Percentiles rank a stretch among this genome's conserved stretches.
Conservation (phyloP, 768 basidiomycete species). For the Phylloporus sp. region DNA sequence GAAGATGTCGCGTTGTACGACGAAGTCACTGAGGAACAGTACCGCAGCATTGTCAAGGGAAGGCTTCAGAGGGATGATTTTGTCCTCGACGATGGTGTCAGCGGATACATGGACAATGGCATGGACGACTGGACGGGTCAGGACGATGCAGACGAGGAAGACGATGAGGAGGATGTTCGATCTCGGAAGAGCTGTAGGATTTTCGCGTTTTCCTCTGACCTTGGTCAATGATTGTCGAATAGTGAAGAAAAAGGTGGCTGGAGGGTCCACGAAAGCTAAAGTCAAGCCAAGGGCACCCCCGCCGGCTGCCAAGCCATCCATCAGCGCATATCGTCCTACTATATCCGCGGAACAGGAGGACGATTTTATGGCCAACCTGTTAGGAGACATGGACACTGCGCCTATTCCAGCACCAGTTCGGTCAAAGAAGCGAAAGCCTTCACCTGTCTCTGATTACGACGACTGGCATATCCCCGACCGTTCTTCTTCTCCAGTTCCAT, state of each 20-base stretch:
- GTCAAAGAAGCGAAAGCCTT: slow-evolving; percentile 68
- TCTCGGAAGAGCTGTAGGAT: slow-evolving; percentile 41
- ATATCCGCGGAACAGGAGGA: slow-evolving; percentile 77
- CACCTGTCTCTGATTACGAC: slow-evolving; percentile 41
- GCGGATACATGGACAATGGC: slow-evolving; percentile 93
- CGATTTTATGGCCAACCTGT: slow-evolving; percentile 82
- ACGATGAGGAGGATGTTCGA: slow-evolving; percentile 38
- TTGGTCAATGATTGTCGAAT: slow-evolving; percentile 9
- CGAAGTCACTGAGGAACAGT: slow-evolving; percentile 86
- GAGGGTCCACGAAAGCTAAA: slow-evolving; percentile 33
- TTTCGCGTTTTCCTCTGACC: not conserved
- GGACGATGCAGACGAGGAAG: slow-evolving; percentile 52
- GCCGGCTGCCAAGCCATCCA: slow-evolving; percentile 51
- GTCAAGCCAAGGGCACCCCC: slow-evolving; percentile 45
- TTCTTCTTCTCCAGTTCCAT: slow-evolving; percentile 41
- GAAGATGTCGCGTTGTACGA: slow-evolving; percentile 78
- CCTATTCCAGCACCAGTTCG: slow-evolving; percentile 35
- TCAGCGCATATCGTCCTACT: slow-evolving; percentile 76
- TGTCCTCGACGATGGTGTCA: slow-evolving; percentile 88
- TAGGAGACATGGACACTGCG: slow-evolving; percentile 65
- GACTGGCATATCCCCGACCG: slow-evolving; percentile 21
- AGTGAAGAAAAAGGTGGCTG: slow-evolving; percentile 28
- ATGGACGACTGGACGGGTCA: slow-evolving; percentile 88
- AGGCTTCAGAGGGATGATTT: slow-evolving; percentile 89
- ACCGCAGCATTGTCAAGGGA: slow-evolving; percentile 77